Evolutionary conservation across 768 basidiomycete species (phyloP).

Genomic region (Phanerochaete sordida): DNA sequence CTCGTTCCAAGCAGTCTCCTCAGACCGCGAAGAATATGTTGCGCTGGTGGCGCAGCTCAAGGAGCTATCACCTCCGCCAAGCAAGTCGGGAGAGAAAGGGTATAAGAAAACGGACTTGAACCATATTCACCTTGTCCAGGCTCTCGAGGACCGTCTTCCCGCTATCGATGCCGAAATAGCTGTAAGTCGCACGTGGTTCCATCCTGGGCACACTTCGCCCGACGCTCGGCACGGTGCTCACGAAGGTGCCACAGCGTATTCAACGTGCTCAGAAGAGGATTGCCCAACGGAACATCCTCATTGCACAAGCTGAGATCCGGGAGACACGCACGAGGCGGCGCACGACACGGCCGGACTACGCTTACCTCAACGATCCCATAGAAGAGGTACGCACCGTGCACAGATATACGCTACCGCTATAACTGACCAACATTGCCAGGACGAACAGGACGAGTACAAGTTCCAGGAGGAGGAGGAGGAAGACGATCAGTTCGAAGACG

Average conservation of each 20-base stretch:
- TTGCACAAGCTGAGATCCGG: conserved; percentile 75
- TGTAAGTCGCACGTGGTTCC: conserved; percentile 45
- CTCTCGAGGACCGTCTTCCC: conserved; percentile 62
- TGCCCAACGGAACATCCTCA: conserved; percentile 58
- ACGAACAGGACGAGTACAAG: conserved; percentile 67
- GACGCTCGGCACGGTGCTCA: background rate
- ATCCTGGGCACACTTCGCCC: background rate
- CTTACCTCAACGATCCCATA: conserved; percentile 62
- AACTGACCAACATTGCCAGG: conserved; percentile 29
- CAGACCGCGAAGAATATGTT: conserved; percentile 73
- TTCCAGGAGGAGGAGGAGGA: conserved; percentile 63
- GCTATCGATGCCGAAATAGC: conserved; percentile 64
- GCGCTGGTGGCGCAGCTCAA: conserved; percentile 60
- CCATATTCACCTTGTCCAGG: conserved; percentile 59
- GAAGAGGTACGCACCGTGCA: conserved; percentile 55
- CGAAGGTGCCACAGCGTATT: conserved; percentile 50
- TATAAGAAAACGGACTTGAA: conserved; percentile 52
- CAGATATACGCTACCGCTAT: conserved; percentile 22
- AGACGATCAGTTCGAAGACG: conserved; percentile 59
- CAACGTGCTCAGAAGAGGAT: conserved; percentile 67
- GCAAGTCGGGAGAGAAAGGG: conserved; percentile 43
- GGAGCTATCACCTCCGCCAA: conserved; percentile 38
- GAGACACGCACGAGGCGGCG: conserved; percentile 75
- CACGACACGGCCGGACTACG: conserved; percentile 76
- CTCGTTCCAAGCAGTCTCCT: conserved; percentile 67